Base-by-base conservation (phyloP, 2,329 filamentous ascomycete species). In the Capronia coronata region DNA sequence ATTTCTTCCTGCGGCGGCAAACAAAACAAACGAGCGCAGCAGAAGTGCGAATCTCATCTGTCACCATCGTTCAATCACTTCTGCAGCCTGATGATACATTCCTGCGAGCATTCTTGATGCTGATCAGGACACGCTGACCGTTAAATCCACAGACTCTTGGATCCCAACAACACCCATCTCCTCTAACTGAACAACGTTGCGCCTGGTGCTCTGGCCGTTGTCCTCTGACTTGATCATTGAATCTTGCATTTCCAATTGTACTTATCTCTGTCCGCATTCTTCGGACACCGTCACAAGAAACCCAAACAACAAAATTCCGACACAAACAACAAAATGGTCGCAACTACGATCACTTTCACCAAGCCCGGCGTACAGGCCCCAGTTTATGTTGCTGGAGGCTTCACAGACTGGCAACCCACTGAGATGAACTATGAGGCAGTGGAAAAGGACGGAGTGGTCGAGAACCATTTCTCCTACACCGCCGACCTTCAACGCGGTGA, bases 351-450 rank as follows among this genome's bases (percentile, higher is more conserved):
- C 61, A 78, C 74, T 48, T 87, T 80, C 68, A 71, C 72, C 46
- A 78, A 76, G 55, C 67, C 75, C 1, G 82, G 78, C 46, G 74
- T 79, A 1, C 68, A 75, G 48, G 81, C 84, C 45, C 86, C 86
- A 2, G 73, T 90, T 46, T 89, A 77, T 61, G 70, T 90, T 5
- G 83, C 82, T 9, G 85, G 83, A 13, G 80, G 79, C 18, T 83
- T 88, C 61, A 82, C 81, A 16, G 69, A 75, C 71, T 90, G 86
- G 86, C 65, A 78, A 34, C 75, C 77, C 1, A 69, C 78, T 40
- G 82, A 87, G 67, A 86, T 89, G 83, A 65, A 77, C 8, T 72
- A 67, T 49, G 59, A 63, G 4, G 70, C 70, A 2, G 68, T 69
- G 23, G 72, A 75, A 37, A 37, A 37, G 8, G 68, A 75, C 29